These are phyloP conservation scores for Candida chilensis DNA, from an alignment of 805 yeast species.

Conservation along the genomic window DNA sequence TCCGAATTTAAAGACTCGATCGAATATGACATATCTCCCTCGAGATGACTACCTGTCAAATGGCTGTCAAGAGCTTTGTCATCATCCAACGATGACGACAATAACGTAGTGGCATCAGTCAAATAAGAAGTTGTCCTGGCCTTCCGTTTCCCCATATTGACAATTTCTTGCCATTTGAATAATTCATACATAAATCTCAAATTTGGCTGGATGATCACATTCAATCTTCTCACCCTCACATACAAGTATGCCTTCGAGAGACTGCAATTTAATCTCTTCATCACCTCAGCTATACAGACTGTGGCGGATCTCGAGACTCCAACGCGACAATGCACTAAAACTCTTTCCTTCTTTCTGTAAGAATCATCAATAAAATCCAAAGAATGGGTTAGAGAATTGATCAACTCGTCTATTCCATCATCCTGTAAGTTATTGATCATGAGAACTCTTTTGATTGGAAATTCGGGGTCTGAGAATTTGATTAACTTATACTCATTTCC, in stretches of 20 bases:
- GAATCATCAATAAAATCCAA: conserved; percentile 49
- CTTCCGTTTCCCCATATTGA: conserved; percentile 2
- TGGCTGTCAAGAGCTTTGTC: background rate
- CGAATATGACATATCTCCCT: background rate
- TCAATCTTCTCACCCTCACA: conserved; percentile 31
- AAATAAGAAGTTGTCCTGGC: background rate
- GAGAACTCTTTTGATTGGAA: conserved; percentile 40
- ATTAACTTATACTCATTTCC: background rate
- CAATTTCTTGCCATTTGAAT: conserved; percentile 15
- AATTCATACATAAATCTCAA: conserved; percentile 35
- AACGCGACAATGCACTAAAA: conserved; percentile 32
- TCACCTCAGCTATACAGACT: conserved; percentile 35
- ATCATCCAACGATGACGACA: background rate
- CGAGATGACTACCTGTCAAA: background rate
- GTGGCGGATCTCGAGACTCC: conserved; percentile 38
- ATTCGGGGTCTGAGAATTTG: conserved; percentile 2
- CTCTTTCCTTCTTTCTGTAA: background rate
- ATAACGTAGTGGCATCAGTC: background rate
- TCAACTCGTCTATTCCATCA: conserved; percentile 80
- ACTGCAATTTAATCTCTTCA: conserved; percentile 22
- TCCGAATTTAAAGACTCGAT: background rate
- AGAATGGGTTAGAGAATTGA: conserved; percentile 51
- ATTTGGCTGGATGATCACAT: conserved; percentile 36
- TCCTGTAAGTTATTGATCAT: conserved; percentile 71
- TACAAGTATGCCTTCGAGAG: conserved; percentile 30